Evolutionary conservation across 768 basidiomycete genomes (phyloP).

Genomic region (Phlebiopsis flavidoalba): DNA sequence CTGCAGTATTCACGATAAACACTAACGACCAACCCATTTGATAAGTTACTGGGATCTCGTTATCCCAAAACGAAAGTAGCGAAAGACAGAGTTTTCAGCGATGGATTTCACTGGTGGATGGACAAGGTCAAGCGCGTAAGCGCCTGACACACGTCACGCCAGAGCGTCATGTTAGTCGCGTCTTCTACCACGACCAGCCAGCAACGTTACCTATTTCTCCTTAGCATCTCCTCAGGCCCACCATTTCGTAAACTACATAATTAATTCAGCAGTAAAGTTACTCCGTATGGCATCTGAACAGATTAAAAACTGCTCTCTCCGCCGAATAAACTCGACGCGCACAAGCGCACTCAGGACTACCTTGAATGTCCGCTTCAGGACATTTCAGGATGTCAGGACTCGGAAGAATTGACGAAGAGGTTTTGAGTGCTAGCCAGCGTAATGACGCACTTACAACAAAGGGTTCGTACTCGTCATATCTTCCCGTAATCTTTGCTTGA

Average conservation of each 20-base stretch:
- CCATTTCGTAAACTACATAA: neutral
- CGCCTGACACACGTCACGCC: neutral
- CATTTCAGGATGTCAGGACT: slow-evolving; percentile 28
- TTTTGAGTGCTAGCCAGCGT: slow-evolving; percentile 36
- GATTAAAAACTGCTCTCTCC: slow-evolving; percentile 46
- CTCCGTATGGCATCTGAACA: slow-evolving; percentile 35
- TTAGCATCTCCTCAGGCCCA: neutral
- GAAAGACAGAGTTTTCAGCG: neutral
- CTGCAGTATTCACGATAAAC: no score
- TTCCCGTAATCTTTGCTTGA: slow-evolving; percentile 25
- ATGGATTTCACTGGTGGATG: neutral
- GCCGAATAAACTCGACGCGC: slow-evolving; percentile 32
- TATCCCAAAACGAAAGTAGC: neutral
- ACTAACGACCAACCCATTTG: neutral
- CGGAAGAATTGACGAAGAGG: slow-evolving; percentile 46
- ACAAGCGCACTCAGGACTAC: slow-evolving; percentile 30
- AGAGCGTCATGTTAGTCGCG: neutral
- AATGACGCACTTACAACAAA: slow-evolving; percentile 20
- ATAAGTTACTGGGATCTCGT: neutral
- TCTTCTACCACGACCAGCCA: neutral
- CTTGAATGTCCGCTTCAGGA: slow-evolving; percentile 44
- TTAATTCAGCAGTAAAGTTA: neutral
- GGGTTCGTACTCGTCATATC: slow-evolving; percentile 24
- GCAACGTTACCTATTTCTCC: neutral
- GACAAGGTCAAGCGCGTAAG: neutral